Evolutionary conservation across 2,329 filamentous ascomycete genomes (phyloP), one percentile per base, ranked within the genome.

Genomic region (Fusarium coicis): DNA sequence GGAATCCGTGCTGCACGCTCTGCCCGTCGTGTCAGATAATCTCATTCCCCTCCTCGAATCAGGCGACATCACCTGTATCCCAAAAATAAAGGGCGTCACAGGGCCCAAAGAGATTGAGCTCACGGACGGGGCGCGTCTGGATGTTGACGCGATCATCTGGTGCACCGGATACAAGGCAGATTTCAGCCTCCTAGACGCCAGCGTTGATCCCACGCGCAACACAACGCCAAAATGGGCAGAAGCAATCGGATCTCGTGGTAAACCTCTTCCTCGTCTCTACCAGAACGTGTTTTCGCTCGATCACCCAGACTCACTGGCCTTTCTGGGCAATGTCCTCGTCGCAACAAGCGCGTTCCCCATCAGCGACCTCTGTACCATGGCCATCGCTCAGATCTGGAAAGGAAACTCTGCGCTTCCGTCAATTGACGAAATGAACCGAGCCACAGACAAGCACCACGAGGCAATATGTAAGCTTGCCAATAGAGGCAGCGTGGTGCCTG

Each of bases 251-350:
- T 80, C 65, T 26, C 74, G 73, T 73, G 80, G 70, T 16, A 78
- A 75, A 10, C 70, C 79, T 0, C 79, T 84, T 1, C 78, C 81
- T 7, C 73, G 81, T 2, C 76, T 87, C 4, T 87, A 84, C 59
- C 81, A 82, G 43, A 85, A 86, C 71, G 72, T 86, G 9, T 85
- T 87, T 68, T 84, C 85, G 3, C 79, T 84, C 0, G 75, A 81
- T 30, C 76, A 84, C 30, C 83, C 85, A 7, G 79, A 84, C 15
- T 84, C 83, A 14, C 79, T 87, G 9, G 86, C 84, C 0, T 82
- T 86, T 56, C 74, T 85, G 62, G 82, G 83, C 65, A 81, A 81
- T 58, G 75, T 79, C 12, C 79, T 80, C 11, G 80, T 82, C 40
- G 76, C 79, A 66, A 76, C 82, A 49, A 78, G 79, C 54, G 80